Conservation (phyloP, 2,329 filamentous ascomycete genomes). For the Rhynchosporium secalis region DNA sequence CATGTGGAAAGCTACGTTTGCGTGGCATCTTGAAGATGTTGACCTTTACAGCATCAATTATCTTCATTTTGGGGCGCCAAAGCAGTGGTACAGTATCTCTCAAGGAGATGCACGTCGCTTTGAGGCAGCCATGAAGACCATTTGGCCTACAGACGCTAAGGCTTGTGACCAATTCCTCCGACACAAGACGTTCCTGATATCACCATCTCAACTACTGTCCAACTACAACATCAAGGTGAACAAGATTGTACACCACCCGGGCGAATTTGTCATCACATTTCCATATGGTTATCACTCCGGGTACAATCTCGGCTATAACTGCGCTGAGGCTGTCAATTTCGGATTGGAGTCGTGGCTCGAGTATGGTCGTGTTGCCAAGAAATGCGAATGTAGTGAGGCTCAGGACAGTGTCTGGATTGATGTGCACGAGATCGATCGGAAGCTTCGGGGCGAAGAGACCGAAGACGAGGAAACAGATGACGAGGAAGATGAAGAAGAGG, state of each 20-base stretch:
- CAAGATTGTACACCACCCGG: conserved; percentile 90
- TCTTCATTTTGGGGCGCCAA: conserved; percentile 96
- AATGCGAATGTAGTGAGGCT: conserved; percentile 92
- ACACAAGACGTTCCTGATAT: conserved; percentile 97
- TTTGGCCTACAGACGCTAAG: conserved; percentile 94
- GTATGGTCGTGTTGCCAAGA: conserved; percentile 93
- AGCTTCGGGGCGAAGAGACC: conserved; percentile 83
- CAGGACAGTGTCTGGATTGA: conserved; percentile 99
- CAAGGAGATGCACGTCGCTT: conserved; percentile 92
- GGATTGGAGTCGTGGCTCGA: conserved; percentile 93
- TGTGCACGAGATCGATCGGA: conserved; percentile 92
- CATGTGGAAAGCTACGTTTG: conserved; percentile 99
- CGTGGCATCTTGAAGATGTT: conserved; percentile 98
- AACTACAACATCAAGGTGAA: conserved; percentile 96
- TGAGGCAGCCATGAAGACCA: conserved; percentile 90
- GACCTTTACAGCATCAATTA: conserved; percentile 99
- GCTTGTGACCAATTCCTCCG: conserved; percentile 94
- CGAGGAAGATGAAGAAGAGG: conserved; percentile 66
- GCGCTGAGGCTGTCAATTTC: conserved; percentile 98
- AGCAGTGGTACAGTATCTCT: conserved; percentile 99
- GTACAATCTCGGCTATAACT: conserved; percentile 98
- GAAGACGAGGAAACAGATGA: conserved; percentile 79
- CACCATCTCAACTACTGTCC: conserved; percentile 79
- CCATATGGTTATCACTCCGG: conserved; percentile 98
- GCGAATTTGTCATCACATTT: conserved; percentile 97